Evolutionary conservation across 352 stramenopile genomes (phyloP), one percentile per base, ranked within the genome.

Genomic region (Salisapilia sapeloensis): DNA sequence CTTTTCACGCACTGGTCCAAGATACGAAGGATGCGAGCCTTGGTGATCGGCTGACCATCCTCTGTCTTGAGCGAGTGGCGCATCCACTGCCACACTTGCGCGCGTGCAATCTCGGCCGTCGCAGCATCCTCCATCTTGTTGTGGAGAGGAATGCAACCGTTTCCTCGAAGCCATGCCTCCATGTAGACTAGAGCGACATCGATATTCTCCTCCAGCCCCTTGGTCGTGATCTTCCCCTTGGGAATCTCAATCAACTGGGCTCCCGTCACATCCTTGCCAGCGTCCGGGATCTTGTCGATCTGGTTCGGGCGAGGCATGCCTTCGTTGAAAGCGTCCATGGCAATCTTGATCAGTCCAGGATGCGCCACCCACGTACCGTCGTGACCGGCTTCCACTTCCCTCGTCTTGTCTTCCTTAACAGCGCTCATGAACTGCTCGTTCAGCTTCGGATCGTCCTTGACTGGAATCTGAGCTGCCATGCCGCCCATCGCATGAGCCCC

Each of bases 311-410:
- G 54, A 15, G 61, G 63, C 89, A 97, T 96, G 44, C 91, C 60
- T 42, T 93, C 65, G 60, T 94, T 86, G 63, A 97, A 97, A 12
- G 93, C 82, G 25, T 92, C 66, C 45, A 91, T 61, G 11, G 91
- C 91, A 22, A 97, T 71, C 42, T 71, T 60, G 23, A 97, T 87
- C 24, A 97, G 76, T 6, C 82, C 91, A 14, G 91, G 91, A 59
- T 97, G 91, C 4, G 91, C 91, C 6, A 97, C 91, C 91, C 91
- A 97, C 37, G 89, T 96, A 32, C 91, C 91, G 47, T 97, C 91
- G 61, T 97, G 91, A 29, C 91, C 91, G n/a, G 74, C 74, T 29
- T 59, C 46, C 11, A 92, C 82, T 42, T 96, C 85, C 14, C 81
- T 62, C 11, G 84, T 49, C 56, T 96, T 96, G 56, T 96, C 87